phyloP scores from a whole-genome alignment of 1,139 yeast species.

The Pichia sp. region DNA sequence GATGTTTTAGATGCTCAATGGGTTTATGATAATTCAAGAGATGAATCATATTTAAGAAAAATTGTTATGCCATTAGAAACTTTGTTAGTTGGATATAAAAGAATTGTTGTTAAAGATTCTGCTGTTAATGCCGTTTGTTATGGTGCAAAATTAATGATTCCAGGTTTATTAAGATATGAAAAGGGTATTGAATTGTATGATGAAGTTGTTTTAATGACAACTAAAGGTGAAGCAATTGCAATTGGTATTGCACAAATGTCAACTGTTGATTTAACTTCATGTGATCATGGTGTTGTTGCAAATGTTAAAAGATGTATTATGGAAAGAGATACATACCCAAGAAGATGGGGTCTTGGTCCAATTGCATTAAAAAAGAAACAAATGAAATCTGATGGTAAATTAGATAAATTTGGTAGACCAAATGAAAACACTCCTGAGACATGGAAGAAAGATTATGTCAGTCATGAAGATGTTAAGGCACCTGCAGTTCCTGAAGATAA shows the following conservation, averaged over 20 bases:
- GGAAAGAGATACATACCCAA: constrained; percentile 99
- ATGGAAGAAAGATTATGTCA: constrained; percentile 86
- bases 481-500: constrained; percentile 33
- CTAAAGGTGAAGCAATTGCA: constrained; percentile 99
- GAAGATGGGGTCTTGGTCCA: constrained; percentile 99
- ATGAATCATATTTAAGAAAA: constrained; percentile 89
- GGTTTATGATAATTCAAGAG: constrained; percentile 94
- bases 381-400: constrained; percentile 93
- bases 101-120: constrained; percentile 95
- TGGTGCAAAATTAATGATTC: constrained; percentile 98
- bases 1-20: constrained; percentile 98
- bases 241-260: constrained; percentile 99
- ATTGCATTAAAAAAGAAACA: constrained; percentile 98
- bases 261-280: constrained; percentile 89
- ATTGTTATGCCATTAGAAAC: constrained; percentile 95
- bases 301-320: constrained; percentile 98
- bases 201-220: constrained; percentile 95
- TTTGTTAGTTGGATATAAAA: constrained; percentile 86
- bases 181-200: constrained; percentile 96
- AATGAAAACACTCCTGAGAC: constrained; percentile 90
- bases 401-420: constrained; percentile 89
- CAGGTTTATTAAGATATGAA: constrained; percentile 95
- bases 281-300: constrained; percentile 98
- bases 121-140: constrained; percentile 98
- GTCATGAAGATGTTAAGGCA: constrained; percentile 64